These are phyloP conservation scores for Cryptosporidium sp. DNA, from an alignment of 169 alveolate genomes.

Conservation along the genomic window DNA sequence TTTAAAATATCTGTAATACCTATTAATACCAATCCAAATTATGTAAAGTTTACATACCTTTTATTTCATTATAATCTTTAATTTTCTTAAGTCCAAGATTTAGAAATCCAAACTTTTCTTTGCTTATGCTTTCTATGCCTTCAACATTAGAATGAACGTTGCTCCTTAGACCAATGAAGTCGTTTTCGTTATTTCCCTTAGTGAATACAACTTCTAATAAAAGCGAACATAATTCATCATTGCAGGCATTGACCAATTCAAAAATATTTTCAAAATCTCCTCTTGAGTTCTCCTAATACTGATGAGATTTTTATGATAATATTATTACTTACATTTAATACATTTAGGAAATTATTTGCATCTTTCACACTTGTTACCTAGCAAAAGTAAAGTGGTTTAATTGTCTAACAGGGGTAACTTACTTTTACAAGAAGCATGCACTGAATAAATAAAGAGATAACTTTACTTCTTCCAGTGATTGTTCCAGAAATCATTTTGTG, in stretches of 20 bases:
- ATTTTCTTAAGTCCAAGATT: conserved; percentile 42
- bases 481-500: not conserved
- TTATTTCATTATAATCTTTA: conserved; percentile 16
- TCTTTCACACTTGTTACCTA: conserved; percentile 72
- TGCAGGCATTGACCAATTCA: conserved; percentile 52
- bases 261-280: conserved; percentile 43
- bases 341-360: conserved; percentile 50
- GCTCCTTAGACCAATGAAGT: conserved; percentile 34
- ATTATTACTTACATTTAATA: conserved; percentile 33
- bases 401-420: not conserved
- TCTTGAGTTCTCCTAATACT: conserved; percentile 25
- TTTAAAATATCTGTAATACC: not conserved
- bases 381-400: not conserved
- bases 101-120: conserved; percentile 22
- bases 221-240: conserved; percentile 54
- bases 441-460: conserved; percentile 41
- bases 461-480: not conserved
- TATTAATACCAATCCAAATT: not conserved
- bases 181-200: not conserved
- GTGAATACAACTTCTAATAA: conserved; percentile 28
- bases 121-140: too few relatives aligned
- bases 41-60: conserved; percentile 9
- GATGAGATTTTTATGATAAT: not conserved
- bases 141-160: not conserved
- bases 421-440: conserved; percentile 58